Evolutionary conservation across 2,329 filamentous ascomycete genomes (phyloP), one percentile per base, ranked within the genome.

Genomic region (Ustulina deusta): DNA sequence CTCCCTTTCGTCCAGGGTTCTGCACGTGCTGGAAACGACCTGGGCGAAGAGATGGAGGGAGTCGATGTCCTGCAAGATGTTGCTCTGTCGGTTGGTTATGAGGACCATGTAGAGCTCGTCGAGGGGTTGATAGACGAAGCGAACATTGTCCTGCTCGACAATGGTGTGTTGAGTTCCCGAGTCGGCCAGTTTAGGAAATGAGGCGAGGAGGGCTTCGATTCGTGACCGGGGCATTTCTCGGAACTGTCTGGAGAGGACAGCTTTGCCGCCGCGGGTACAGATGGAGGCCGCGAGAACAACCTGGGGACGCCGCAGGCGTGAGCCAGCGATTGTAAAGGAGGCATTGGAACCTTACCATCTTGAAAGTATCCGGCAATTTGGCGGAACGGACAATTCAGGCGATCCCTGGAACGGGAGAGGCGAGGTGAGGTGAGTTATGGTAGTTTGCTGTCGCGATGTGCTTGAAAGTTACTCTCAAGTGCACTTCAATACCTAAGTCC

Each of bases 41-140:
- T 99, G 96, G 67, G 95, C 95, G 79, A 99, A 99, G 22, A 99
- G 88, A 81, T 99, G 97, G 68, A 99, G 88, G 67, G 96, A 97
- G 83, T 98, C 96, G 81, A 99, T 99, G 82, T 99, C 96, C 83
- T 99, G 96, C 59, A 99, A 88, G 74, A 99, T 99, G 83, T 99
- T 99, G 81, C 95, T 98, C 85, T 98, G 96, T 76, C 94, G 92
- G 86, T 99, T 99, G 81, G 97, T 99, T 83, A 99, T 98, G 78
- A 99, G 90, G 73, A 99, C 95, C 89, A 99, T 98, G 88, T 99
- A 99, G 72, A 99, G 90, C 85, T 99, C 97, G 83, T 99, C 97
- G 72, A 99, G 88, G 68, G 96, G 97, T 81, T 99, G 96, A 86
- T 99, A 99, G 66, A 99, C 96, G 79, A 97, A 99, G 84, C 96